Percentiles rank a stretch among this genome's conserved stretches.
Evolutionary conservation across 306 rosid genomes (phyloP).

Genomic region (Glycine tomentella): DNA sequence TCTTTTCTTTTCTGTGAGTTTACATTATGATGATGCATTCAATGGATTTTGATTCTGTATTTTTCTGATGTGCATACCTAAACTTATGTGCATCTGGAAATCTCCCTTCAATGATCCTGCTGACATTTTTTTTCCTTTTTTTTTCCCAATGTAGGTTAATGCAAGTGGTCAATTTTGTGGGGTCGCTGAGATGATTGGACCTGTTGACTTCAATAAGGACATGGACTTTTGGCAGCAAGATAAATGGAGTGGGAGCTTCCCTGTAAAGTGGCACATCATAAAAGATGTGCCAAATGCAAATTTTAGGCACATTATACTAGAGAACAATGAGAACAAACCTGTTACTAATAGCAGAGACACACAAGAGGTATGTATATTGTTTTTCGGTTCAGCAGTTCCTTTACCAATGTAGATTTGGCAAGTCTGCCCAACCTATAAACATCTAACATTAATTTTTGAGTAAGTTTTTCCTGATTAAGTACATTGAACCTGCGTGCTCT

Average conservation of each 20-base stretch:
- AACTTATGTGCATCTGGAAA: too few species aligned
- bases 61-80: neutral
- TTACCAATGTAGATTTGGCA: constrained; percentile 14
- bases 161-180: constrained; percentile 98
- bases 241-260: too few species aligned
- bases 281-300: constrained; percentile 77
- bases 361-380: constrained; percentile 70
- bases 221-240: too few species aligned
- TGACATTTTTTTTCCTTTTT: neutral
- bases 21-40: neutral
- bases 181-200: too few species aligned
- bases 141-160: constrained; percentile 69
- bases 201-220: too few species aligned
- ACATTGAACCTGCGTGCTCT: neutral
- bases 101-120: too few species aligned
- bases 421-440: neutral
- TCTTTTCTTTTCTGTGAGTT: constrained; percentile 90
- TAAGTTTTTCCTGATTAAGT: neutral
- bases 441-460: neutral
- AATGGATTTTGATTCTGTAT: neutral
- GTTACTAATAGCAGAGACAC: constrained; percentile 98
- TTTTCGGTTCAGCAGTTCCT: neutral
- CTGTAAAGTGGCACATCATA: too few species aligned
- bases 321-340: constrained; percentile 93
- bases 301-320: constrained; percentile 87